Percentiles rank a stretch among this genome's conserved stretches.
These are phyloP conservation scores for Aspergillus intermedius DNA, from an alignment of 2,329 filamentous ascomycete genomes.

Conservation along the genomic window DNA sequence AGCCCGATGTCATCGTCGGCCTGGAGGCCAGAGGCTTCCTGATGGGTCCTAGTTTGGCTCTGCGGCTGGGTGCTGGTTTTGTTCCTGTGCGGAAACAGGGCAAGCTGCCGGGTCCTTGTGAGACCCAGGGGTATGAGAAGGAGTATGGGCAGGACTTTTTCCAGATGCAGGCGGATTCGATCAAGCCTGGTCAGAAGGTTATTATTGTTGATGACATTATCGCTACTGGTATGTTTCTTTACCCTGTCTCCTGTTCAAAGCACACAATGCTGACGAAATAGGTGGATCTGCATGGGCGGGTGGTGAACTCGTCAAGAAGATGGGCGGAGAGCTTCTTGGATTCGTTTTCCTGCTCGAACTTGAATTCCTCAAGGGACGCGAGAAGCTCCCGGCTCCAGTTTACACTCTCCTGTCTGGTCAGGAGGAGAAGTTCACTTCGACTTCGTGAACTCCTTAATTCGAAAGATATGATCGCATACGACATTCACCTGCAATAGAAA, in stretches of 20 bases:
- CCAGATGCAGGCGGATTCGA: conserved; percentile 84
- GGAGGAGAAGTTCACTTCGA: conserved; percentile 22
- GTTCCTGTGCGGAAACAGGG: conserved; percentile 92
- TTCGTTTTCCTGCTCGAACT: conserved; percentile 96
- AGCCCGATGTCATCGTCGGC: conserved; percentile 85
- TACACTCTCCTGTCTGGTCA: conserved; percentile 72
- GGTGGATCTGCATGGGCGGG: conserved; percentile 88
- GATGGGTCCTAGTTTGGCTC: conserved; percentile 82
- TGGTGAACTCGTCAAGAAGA: conserved; percentile 74
- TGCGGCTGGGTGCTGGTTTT: conserved; percentile 76
- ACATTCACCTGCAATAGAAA: neutral
- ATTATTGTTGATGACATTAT: conserved; percentile 97
- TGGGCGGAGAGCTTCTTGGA: conserved; percentile 78
- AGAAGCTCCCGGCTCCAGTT: conserved; percentile 78
- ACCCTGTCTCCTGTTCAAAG: neutral
- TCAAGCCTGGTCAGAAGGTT: conserved; percentile 81
- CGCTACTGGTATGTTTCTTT: conserved; percentile 68
- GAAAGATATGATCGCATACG: neutral
- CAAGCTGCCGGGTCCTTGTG: conserved; percentile 85
- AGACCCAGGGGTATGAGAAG: conserved; percentile 82
- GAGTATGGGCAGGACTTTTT: conserved; percentile 95
- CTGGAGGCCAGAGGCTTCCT: conserved; percentile 93
- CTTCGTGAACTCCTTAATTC: neutral
- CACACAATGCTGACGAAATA: conserved; percentile 32
- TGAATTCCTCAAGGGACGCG: conserved; percentile 82